Evolutionary conservation across 345 rosid genomes (phyloP), one percentile per base, ranked within the genome.

Genomic region (Syzygium oleosum): DNA sequence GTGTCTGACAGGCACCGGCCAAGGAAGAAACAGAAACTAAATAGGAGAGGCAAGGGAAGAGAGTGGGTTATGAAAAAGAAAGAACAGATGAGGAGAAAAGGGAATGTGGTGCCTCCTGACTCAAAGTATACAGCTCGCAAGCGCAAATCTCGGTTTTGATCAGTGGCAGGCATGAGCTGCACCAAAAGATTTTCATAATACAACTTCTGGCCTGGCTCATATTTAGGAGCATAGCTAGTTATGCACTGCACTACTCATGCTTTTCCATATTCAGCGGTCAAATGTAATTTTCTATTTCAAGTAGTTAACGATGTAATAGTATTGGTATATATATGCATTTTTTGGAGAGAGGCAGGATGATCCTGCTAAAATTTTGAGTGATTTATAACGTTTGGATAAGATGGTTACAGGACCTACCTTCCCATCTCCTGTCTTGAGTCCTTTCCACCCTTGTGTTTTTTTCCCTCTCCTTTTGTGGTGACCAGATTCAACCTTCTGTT

Each of bases 51-150:
- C 22, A 96, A 95, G 89, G 94, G 95, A 52, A 93, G 93, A 88
- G 95, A 92, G 61, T 96, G 99, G 98, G 89, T 96, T 6, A 52
- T 98, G 90, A 96, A 78, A 91, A 98, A 96, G 95, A 98, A 96
- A 89, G 96, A 96, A 51, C 98, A 98, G 86, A 92, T 94, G 94
- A 92, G 99, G 90, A 93, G 91, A 55, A 98, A 96, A 88, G 99
- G 99, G 85, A 92, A 92, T 87, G 88, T 5, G 38, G 98, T 98
- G 86, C 99, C 98, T 86, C 92, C 88, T 1, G 98, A 98, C 88
- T 91, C 98, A 25, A 98, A 91, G 88, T 96, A 94, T 92, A 98
- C 98, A 4, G 98, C 92, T 51, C 89, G 98, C 87, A 96, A 98
- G 91, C 93, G 98, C 80, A 98, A 96, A 91, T 84, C 95, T 86